Evolutionary conservation across 768 basidiomycete species (phyloP).

Genomic region (Suillus fuscotomentosus): DNA sequence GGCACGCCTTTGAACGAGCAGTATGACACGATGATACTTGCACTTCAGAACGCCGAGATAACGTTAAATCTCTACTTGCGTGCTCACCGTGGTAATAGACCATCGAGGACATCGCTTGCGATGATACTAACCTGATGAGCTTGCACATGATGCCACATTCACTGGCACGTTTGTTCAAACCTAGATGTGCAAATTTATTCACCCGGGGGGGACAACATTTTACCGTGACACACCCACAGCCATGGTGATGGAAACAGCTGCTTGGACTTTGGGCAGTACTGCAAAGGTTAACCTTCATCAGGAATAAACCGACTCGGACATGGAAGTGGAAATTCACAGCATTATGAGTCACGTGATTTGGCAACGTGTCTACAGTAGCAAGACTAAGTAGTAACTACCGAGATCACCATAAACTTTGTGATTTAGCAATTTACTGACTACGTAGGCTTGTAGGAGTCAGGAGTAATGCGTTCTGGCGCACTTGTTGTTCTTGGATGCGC

Average conservation of each 20-base stretch:
- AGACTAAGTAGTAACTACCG: no score
- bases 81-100: not conserved
- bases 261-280: not conserved
- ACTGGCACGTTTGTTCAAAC: not conserved
- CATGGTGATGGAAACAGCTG: not conserved
- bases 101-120: not conserved
- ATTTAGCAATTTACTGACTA: not conserved
- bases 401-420: not conserved
- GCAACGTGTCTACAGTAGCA: not conserved
- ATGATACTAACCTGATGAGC: no score
- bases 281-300: not conserved
- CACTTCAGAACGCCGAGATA: not conserved
- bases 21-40: not conserved
- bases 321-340: no score
- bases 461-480: not conserved
- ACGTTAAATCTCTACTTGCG: not conserved
- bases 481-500: constrained; percentile 8
- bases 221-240: not conserved
- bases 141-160: no score
- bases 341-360: not conserved
- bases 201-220: not conserved
- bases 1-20: not conserved
- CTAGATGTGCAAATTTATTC: not conserved
- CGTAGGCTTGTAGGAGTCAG: not conserved
- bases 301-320: not conserved